Percentiles rank a stretch among this genome's conserved stretches.
These are phyloP conservation scores for Hemisphaericaspora subhashii DNA, from an alignment of 1,139 yeast genomes.

Conservation along the genomic window DNA sequence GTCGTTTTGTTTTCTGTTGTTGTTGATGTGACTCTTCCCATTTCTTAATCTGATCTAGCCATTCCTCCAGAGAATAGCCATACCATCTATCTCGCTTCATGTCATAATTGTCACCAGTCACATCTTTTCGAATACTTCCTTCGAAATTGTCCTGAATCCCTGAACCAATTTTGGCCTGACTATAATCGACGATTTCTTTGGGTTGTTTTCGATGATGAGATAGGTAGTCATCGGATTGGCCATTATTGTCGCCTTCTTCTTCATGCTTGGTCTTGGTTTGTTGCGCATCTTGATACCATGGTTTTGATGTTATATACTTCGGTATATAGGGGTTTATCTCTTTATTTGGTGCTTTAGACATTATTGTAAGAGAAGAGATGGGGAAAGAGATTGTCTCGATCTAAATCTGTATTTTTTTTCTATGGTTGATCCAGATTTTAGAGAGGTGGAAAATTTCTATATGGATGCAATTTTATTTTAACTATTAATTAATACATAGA, in stretches of 20 bases:
- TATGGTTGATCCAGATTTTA: too few species aligned
- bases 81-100: slow-evolving; percentile 78
- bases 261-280: slow-evolving; percentile 1
- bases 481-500: background rate
- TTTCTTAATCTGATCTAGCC: slow-evolving; percentile 47
- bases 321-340: slow-evolving; percentile 26
- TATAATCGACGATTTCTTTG: slow-evolving; percentile 27
- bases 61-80: slow-evolving; percentile 65
- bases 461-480: background rate
- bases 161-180: slow-evolving; percentile 30
- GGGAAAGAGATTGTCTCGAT: too few species aligned
- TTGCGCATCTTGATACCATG: slow-evolving; percentile 26
- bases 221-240: slow-evolving; percentile 19
- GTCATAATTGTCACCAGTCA: slow-evolving; percentile 57
- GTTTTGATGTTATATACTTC: slow-evolving; percentile 29
- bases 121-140: slow-evolving; percentile 17
- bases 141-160: slow-evolving; percentile 35
- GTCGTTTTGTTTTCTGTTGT: slow-evolving; percentile 26
- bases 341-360: slow-evolving; percentile 13
- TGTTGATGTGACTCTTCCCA: slow-evolving; percentile 34
- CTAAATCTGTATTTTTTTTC: background rate
- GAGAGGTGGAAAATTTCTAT: background rate
- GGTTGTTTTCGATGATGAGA: slow-evolving; percentile 27
- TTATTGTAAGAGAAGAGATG: slow-evolving; percentile 5
- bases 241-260: too few species aligned